Evolutionary conservation across 768 basidiomycete genomes (phyloP).

Genomic region (Termitomyces sp.): DNA sequence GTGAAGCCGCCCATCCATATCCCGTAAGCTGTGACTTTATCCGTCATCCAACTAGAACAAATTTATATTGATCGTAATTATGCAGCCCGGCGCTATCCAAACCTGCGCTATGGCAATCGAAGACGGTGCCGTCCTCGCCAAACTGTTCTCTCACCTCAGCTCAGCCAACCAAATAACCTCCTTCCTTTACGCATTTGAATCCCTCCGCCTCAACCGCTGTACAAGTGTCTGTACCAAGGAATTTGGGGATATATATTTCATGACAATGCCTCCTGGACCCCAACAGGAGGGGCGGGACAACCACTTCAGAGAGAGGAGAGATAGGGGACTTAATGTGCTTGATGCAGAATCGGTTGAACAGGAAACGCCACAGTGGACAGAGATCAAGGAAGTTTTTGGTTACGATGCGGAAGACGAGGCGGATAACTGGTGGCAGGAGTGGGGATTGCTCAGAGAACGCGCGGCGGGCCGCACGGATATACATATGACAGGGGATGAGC

Average conservation of each 20-base stretch:
- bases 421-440: constrained; percentile 56
- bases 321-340: constrained; percentile 19
- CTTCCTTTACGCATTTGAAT: constrained; percentile 50
- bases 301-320: constrained; percentile 25
- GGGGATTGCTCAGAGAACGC: constrained; percentile 40
- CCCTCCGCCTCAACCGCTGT: constrained; percentile 46
- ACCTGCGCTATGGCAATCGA: constrained; percentile 48
- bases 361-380: constrained; percentile 33
- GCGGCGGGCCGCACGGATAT: constrained; percentile 21
- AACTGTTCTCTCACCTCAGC: constrained; percentile 51
- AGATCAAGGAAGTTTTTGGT: constrained; percentile 41
- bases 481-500: background rate
- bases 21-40: constrained; percentile 29
- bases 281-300: constrained; percentile 37
- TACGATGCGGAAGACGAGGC: constrained; percentile 56
- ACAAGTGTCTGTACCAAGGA: constrained; percentile 36
- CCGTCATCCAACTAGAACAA: background rate
- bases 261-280: constrained; percentile 38
- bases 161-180: constrained; percentile 41
- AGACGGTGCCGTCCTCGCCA: constrained; percentile 55
- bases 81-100: constrained; percentile 46
- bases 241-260: constrained; percentile 35
- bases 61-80: background rate
- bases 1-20: constrained; percentile 53
- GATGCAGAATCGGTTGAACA: constrained; percentile 35